Conservation (phyloP, 2,329 filamentous ascomycete genomes). For the Davidsoniella neocaledoniae region DNA sequence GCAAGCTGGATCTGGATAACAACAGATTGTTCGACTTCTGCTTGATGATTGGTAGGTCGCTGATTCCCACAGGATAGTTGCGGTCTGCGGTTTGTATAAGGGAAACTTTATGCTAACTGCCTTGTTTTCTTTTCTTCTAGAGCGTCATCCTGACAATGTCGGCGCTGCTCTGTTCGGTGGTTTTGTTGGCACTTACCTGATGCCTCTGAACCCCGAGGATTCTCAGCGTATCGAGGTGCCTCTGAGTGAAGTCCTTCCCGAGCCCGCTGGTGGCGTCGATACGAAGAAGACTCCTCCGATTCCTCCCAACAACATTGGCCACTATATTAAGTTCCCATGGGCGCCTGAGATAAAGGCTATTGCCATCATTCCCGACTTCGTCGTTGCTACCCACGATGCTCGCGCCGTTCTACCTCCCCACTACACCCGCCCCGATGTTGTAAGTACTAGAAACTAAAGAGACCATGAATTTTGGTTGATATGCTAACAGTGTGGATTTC, state of each 20-base stretch:
- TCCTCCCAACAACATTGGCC: conserved; percentile 82
- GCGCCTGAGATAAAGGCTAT: conserved; percentile 90
- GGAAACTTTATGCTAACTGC: not conserved
- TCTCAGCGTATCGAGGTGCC: conserved; percentile 85
- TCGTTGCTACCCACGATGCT: conserved; percentile 86
- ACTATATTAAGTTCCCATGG: conserved; percentile 94
- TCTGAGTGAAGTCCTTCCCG: conserved; percentile 78
- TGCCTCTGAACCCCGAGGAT: conserved; percentile 78
- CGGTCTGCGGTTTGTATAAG: not conserved
- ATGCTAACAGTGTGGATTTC: not conserved
- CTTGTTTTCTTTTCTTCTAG: conserved; percentile 21
- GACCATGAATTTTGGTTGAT: not conserved
- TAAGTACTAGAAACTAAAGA: conserved; percentile 27
- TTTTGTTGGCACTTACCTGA: conserved; percentile 92
- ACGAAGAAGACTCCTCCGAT: conserved; percentile 74
- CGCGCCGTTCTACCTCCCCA: conserved; percentile 65
- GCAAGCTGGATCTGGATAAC: conserved; percentile 56
- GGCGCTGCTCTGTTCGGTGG: conserved; percentile 90
- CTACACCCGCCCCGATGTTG: conserved; percentile 70
- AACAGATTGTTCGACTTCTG: conserved; percentile 87
- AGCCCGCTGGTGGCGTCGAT: conserved; percentile 78
- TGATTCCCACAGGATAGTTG: not conserved
- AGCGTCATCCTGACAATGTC: conserved; percentile 86
- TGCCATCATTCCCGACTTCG: conserved; percentile 89
- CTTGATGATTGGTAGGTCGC: conserved; percentile 70